phyloP scores from a whole-genome alignment of 495 filamentous ascomycete species.

The Lasiosphaeria ovina region DNA sequence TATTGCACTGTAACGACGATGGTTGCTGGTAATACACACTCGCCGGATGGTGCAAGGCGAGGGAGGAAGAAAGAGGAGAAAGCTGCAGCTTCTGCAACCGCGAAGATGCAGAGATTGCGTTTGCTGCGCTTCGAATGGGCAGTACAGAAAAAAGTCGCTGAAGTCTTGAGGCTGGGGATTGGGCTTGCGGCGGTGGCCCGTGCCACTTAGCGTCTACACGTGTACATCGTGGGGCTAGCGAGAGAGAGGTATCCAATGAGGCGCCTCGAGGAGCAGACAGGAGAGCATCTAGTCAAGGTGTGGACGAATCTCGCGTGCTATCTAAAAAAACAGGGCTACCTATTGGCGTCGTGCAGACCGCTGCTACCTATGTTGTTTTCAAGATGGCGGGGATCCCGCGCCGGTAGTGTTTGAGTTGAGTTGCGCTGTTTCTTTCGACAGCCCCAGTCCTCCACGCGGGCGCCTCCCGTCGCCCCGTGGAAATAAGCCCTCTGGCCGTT shows the following conservation, averaged over 20 bases:
- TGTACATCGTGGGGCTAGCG: slow-evolving; percentile 17
- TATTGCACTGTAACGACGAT: neutral
- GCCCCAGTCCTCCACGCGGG: no score
- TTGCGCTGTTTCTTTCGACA: no score
- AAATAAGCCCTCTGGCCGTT: no score
- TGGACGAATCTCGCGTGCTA: neutral
- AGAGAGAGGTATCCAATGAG: slow-evolving; percentile 1
- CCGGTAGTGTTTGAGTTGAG: no score
- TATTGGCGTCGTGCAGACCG: no score
- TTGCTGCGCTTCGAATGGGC: neutral
- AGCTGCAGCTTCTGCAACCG: neutral
- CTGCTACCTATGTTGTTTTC: no score
- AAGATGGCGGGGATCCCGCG: no score
- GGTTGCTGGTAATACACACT: neutral
- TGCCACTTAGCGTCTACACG: slow-evolving; percentile 16
- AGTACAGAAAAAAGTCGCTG: slow-evolving; percentile 3
- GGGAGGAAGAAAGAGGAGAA: neutral
- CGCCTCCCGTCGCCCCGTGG: no score
- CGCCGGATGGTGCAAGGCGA: neutral
- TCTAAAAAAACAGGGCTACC: neutral
- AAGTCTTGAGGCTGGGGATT: slow-evolving; percentile 20
- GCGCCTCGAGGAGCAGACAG: neutral
- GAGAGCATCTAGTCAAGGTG: neutral
- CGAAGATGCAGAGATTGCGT: slow-evolving; percentile 3
- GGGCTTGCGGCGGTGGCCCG: slow-evolving; percentile 12